A percentile compares a stretch with the other conserved stretches of the same genome.
Evolutionary conservation across 2,329 filamentous ascomycete species (phyloP).

Genomic region (Xylaria sp.): DNA sequence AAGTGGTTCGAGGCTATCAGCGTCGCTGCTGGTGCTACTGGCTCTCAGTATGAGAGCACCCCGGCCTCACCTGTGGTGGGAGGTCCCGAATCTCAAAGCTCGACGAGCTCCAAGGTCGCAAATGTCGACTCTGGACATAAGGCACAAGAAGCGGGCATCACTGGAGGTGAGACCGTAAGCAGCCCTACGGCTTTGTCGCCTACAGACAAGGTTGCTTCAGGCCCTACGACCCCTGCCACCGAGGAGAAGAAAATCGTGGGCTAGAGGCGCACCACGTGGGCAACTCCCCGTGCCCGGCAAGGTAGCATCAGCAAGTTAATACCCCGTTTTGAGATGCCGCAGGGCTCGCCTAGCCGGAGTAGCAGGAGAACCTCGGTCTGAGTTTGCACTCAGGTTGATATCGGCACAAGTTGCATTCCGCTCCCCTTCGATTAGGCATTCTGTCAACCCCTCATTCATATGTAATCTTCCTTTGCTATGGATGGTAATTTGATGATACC

Average conservation of each 20-base stretch:
- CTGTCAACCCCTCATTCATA: slow-evolving; percentile 5
- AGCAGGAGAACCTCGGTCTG: slow-evolving; percentile 24
- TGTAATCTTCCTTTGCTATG: background rate
- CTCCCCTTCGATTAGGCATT: slow-evolving; percentile 11
- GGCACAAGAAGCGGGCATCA: slow-evolving; percentile 62
- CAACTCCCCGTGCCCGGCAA: slow-evolving; percentile 20
- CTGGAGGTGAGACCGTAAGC: slow-evolving; percentile 48
- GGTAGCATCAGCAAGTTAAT: slow-evolving; percentile 26
- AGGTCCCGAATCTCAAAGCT: slow-evolving; percentile 38
- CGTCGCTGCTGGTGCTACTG: slow-evolving; percentile 65
- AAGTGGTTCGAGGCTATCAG: slow-evolving; percentile 85
- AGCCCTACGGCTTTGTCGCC: slow-evolving; percentile 50
- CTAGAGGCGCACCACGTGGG: slow-evolving; percentile 40
- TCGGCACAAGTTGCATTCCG: slow-evolving; percentile 3
- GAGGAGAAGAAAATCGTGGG: slow-evolving; percentile 45
- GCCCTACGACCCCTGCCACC: slow-evolving; percentile 32
- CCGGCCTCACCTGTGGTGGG: slow-evolving; percentile 51
- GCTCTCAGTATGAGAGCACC: slow-evolving; percentile 51
- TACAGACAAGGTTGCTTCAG: slow-evolving; percentile 34
- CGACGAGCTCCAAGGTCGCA: slow-evolving; percentile 45
- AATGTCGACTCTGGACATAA: slow-evolving; percentile 49
- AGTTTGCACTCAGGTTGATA: slow-evolving; percentile 15
- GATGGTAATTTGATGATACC: slow-evolving; percentile 18
- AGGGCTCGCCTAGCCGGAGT: background rate
- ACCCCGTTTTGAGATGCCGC: slow-evolving; percentile 12